Base-by-base conservation (phyloP, 169 alveolate species). In the Plasmodium cynomolgi region DNA sequence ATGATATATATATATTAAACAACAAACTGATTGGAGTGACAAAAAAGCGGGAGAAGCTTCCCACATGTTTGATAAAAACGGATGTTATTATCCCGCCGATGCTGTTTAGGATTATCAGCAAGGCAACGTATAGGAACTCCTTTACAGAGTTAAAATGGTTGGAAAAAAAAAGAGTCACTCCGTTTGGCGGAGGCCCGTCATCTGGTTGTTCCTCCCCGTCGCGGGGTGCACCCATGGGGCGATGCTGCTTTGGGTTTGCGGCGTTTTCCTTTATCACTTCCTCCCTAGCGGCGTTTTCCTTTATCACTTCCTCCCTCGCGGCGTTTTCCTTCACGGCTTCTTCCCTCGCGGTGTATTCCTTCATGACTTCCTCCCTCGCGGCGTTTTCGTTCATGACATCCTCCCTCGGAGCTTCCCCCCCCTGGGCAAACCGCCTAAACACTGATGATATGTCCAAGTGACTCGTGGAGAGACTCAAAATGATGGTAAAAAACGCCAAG, bases 1-100 rank as follows among this genome's bases (percentile, higher is more conserved):
- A 77, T 1, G 94, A 88, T 62, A 88, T 88, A 20, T 88, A 88
- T n/a, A 41, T 68, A 44, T 88, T 88, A 62, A 88, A 79, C 26
- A 88, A 3, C 77, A 88, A 37, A 88, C 94, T 88, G 33, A 88
- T 15, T 8, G 94, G 94, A 6, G 94, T 88, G 33, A 88, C 73
- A 79, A 88, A 88, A 39, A 88, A 88, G 37, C 90, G 68, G 47
- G 90, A 39, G 8, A 80, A 33, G 50, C 90, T 88, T 8, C 90
- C 94, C 31, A 71, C 71, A 47, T 88, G 73, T 74, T 58, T 88
- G 5, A 88, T 80, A 80, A 56, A 88, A 26, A 88, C 26, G 0
- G 94, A n/a, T 3, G 79, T 79, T 37, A 80, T 80, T n/a, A 88
- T 79, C 8, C 94, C 94, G 17, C 94, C 90, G 13, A 80, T 33